A percentile compares a stretch with the other conserved stretches of the same genome.
phyloP scores from a whole-genome alignment of 371 early-diverging fungal genomes.

The Actinomucor elegans region DNA sequence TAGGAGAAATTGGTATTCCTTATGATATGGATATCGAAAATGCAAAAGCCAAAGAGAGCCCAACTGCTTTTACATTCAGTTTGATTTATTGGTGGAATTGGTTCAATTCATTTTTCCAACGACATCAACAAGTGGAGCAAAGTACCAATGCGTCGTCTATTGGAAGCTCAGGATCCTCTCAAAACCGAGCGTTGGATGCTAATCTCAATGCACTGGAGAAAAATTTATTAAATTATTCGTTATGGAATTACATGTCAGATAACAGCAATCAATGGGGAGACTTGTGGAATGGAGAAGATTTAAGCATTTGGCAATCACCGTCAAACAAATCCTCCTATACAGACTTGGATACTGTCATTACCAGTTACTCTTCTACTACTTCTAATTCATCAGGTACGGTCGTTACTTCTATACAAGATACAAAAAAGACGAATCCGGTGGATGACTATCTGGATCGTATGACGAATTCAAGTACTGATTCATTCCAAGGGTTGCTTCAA shows the following conservation, averaged over 20 bases:
- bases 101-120: conserved; percentile 7
- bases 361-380: background rate
- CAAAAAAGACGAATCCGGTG: background rate
- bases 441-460: background rate
- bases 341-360: background rate
- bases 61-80: background rate
- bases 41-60: background rate
- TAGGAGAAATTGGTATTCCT: conserved; percentile 79
- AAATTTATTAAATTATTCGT: conserved; percentile 59
- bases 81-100: conserved; percentile 3
- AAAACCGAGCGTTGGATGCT: conserved; percentile 71
- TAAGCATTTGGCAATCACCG: conserved; percentile 47
- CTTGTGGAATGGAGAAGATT: conserved; percentile 75
- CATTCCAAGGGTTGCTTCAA: background rate
- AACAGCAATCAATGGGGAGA: conserved; percentile 66
- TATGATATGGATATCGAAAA: conserved; percentile 58
- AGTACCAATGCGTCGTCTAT: background rate
- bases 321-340: background rate
- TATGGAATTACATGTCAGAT: conserved; percentile 71
- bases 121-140: background rate
- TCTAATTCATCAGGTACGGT: background rate
- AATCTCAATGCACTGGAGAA: conserved; percentile 65
- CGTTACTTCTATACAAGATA: background rate
- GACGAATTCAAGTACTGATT: conserved; percentile 2
- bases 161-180: conserved; percentile 37